Base-by-base conservation (phyloP, 2,329 filamentous ascomycete species). In the Colletotrichum sp. region DNA sequence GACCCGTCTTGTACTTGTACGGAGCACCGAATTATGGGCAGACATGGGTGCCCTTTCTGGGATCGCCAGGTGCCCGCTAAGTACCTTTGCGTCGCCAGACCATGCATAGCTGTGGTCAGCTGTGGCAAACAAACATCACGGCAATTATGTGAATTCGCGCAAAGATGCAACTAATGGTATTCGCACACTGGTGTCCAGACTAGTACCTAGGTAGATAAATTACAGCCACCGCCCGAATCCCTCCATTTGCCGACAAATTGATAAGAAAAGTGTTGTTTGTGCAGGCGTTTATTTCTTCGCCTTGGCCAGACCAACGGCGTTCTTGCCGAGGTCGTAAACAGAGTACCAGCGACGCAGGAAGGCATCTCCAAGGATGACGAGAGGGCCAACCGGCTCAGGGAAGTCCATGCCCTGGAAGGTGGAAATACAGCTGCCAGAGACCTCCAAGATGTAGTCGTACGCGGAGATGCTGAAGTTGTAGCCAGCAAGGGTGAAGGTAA, bases 341-440 rank as follows among this genome's bases (percentile, higher is more conserved):
- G 95, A 98, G 92, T 99, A 99, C 90, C 93, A 98, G 84, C 91
- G 94, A 87, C 95, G 93, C 83, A 94, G 89, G 90, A 94, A 95
- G 65, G 93, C 95, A 85, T 98, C 96, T 82, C 97, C 97, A 30
- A 99, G 93, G 79, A 99, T 99, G 78, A 95, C 96, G 79, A 99
- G 92, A 80, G 97, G 97, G 63, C 97, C 96, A 76, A 94, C 93
- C 52, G 96, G 96, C 83, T 93, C 94, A 73, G 96, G 94, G 88
- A 95, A 93, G 85, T 96, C 97, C 93, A 99, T 98, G 81, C 96
- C 96, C 93, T 98, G 98, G 89, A 99, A 98, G 80, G 95, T 95
- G 78, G 96, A 98, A 87, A 99, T 98, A 87, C 97, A 99, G 85
- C 94, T 96, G 81, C 96, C 97, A 84, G 96, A 95, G 59, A 98